Evolutionary conservation across 768 basidiomycete genomes (phyloP).

Genomic region (Boletus pseudopeckii): DNA sequence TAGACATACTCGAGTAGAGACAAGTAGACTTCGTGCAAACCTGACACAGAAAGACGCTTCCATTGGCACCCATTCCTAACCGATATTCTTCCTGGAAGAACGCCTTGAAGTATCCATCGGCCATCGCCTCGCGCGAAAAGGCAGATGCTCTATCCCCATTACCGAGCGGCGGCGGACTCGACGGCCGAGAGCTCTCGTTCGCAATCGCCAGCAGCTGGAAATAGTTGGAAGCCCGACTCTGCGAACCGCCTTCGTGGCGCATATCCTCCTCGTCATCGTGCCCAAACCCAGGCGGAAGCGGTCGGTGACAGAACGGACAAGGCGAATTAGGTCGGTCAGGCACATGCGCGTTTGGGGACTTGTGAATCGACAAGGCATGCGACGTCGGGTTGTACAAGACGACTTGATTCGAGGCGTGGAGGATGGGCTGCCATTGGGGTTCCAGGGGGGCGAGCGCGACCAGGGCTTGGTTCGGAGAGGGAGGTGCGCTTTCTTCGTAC

Average conservation of each 20-base stretch:
- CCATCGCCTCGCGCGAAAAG: conserved; percentile 73
- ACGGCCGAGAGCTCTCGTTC: conserved; percentile 58
- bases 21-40: conserved; percentile 36
- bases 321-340: conserved; percentile 26
- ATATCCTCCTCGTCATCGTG: conserved; percentile 26
- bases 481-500: conserved; percentile 31
- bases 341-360: conserved; percentile 24
- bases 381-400: conserved; percentile 85
- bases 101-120: conserved; percentile 87
- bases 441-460: conserved; percentile 24
- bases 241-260: conserved; percentile 40
- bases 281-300: conserved; percentile 46
- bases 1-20: conserved; percentile 1
- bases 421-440: conserved; percentile 70
- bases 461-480: conserved; percentile 32
- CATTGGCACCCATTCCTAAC: conserved; percentile 94
- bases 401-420: conserved; percentile 81
- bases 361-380: conserved; percentile 71
- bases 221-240: conserved; percentile 68
- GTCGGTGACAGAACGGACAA: conserved; percentile 77
- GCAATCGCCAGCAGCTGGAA: conserved; percentile 73
- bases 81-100: conserved; percentile 90
- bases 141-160: conserved; percentile 24
- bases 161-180: conserved; percentile 42
- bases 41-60: conserved; percentile 85